phyloP scores from a whole-genome alignment of 257 asterid species.

The Thymus quinquecostatus region DNA sequence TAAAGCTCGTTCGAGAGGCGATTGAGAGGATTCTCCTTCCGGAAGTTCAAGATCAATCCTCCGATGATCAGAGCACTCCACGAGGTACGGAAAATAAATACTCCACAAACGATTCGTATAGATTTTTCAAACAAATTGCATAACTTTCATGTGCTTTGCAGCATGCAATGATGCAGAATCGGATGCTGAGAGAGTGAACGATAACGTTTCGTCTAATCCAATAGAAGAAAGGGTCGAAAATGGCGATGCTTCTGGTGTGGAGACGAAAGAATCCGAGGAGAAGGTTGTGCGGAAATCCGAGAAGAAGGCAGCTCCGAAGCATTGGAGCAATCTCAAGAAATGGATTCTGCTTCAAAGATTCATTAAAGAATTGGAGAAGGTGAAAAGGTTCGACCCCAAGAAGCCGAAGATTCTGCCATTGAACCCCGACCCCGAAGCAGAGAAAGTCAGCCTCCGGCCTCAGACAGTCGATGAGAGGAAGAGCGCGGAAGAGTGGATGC shows the following conservation, averaged over 20 bases:
- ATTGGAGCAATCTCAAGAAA: constrained; percentile 94
- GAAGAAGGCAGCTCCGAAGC: constrained; percentile 79
- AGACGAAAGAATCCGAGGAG: constrained; percentile 33
- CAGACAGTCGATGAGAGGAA: constrained; percentile 71
- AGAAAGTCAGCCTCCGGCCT: constrained; percentile 60
- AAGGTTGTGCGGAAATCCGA: constrained; percentile 40
- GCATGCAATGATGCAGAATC: constrained; percentile 27
- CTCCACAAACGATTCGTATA: not conserved
- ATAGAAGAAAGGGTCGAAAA: constrained; percentile 14
- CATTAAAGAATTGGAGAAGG: constrained; percentile 77
- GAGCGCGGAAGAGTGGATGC: constrained; percentile 92
- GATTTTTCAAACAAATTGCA: not conserved
- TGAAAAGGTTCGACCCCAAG: constrained; percentile 64
- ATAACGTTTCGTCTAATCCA: constrained; percentile 19
- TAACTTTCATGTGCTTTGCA: not conserved
- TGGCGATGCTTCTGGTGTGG: constrained; percentile 31
- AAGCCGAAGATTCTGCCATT: constrained; percentile 52
- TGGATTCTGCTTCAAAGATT: constrained; percentile 94
- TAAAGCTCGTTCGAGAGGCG: constrained; percentile 92
- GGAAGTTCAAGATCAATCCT: constrained; percentile 80
- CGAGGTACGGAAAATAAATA: constrained; percentile 43
- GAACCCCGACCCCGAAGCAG: constrained; percentile 63
- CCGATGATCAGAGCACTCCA: constrained; percentile 61
- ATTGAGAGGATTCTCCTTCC: constrained; percentile 97
- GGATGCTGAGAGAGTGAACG: constrained; percentile 22